Conservation (phyloP, 805 yeast genomes). For the Sugiyamaella americana region DNA sequence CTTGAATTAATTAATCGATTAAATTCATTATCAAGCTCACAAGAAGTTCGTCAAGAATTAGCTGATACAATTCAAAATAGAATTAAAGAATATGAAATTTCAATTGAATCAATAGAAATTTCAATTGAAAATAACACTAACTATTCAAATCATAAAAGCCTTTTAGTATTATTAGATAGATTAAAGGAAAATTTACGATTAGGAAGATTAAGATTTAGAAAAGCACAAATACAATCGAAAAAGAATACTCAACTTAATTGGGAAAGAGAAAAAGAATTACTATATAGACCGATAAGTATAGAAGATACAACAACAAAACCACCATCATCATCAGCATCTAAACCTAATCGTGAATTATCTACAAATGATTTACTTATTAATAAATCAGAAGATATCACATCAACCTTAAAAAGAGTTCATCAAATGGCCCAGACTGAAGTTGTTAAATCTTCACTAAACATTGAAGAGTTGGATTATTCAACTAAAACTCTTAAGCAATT, state of each 20-base stretch:
- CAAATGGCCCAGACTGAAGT: conserved; percentile 36
- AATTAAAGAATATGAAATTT: conserved; percentile 15
- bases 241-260: conserved; percentile 16
- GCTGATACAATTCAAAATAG: conserved; percentile 17
- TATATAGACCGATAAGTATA: conserved; percentile 16
- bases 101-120: conserved; percentile 12
- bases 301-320: neutral
- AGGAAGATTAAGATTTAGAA: conserved; percentile 16
- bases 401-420: conserved; percentile 22
- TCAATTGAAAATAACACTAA: conserved; percentile 9
- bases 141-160: conserved; percentile 2
- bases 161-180: conserved; percentile 18
- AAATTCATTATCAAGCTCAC: conserved; percentile 7
- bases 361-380: conserved; percentile 20
- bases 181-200: conserved; percentile 16
- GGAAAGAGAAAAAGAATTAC: conserved; percentile 17
- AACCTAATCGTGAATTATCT: conserved; percentile 5
- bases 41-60: conserved; percentile 16
- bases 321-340: neutral
- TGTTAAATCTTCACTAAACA: conserved; percentile 32
- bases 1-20: conserved; percentile 17
- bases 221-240: conserved; percentile 23
- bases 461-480: conserved; percentile 35
- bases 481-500: conserved; percentile 31
- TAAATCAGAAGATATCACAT: conserved; percentile 25